A percentile compares a stretch with the other conserved stretches of the same genome.
These are phyloP conservation scores for Coniochaeta pulveracea DNA, from an alignment of 2,329 filamentous ascomycete species.

Conservation along the genomic window DNA sequence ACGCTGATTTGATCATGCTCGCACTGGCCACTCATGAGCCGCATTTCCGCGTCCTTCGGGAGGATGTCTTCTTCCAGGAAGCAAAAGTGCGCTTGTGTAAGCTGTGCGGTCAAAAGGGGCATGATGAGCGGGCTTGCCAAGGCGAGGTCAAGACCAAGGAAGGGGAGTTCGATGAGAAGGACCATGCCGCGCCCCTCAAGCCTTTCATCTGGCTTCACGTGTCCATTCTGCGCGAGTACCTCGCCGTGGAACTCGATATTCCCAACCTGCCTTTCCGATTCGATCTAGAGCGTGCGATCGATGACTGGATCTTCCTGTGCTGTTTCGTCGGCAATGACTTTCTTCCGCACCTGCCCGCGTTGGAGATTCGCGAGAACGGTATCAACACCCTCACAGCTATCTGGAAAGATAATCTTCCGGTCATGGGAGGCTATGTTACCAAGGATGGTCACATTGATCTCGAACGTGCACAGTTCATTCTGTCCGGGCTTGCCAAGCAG, in stretches of 20 bases:
- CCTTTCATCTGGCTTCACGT: slow-evolving; percentile 99
- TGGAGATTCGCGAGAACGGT: slow-evolving; percentile 93
- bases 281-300: slow-evolving; percentile 85
- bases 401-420: slow-evolving; percentile 83
- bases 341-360: slow-evolving; percentile 87
- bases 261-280: slow-evolving; percentile 77
- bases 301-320: slow-evolving; percentile 99
- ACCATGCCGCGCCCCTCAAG: slow-evolving; percentile 59
- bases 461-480: slow-evolving; percentile 73
- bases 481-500: slow-evolving; percentile 79
- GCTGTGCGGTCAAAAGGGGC: slow-evolving; percentile 84
- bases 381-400: slow-evolving; percentile 96
- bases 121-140: slow-evolving; percentile 76
- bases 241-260: slow-evolving; percentile 79
- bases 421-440: slow-evolving; percentile 92
- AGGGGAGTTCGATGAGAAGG: slow-evolving; percentile 74
- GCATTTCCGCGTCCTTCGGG: slow-evolving; percentile 88
- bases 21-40: slow-evolving; percentile 95
- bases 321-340: slow-evolving; percentile 99
- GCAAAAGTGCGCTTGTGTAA: slow-evolving; percentile 72
- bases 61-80: slow-evolving; percentile 93
- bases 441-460: slow-evolving; percentile 91
- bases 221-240: slow-evolving; percentile 80
- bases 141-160: slow-evolving; percentile 69
- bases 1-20: slow-evolving; percentile 98